These are phyloP conservation scores for Populus pruinosa DNA, from an alignment of 345 rosid species.

Conservation along the genomic window DNA sequence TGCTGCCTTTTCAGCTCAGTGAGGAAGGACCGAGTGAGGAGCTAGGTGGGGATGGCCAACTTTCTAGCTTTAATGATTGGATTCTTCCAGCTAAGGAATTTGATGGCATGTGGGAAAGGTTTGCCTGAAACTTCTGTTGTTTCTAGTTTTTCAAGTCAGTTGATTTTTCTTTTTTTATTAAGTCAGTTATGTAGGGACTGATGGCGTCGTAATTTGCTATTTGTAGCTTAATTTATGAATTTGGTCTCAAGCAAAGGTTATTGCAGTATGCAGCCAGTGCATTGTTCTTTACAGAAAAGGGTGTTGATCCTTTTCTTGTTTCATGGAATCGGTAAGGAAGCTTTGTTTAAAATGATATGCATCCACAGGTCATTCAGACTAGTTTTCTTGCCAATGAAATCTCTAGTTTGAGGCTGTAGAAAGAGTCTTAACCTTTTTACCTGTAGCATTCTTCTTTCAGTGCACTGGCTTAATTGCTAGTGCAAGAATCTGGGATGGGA, in stretches of 20 bases:
- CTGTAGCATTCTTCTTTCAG: neutral
- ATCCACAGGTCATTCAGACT: neutral
- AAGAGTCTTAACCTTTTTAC: neutral
- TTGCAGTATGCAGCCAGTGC: constrained; percentile 91
- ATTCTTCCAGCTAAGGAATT: constrained; percentile 93
- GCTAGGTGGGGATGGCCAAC: constrained; percentile 66
- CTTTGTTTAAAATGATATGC: constrained; percentile 7
- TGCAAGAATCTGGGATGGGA: neutral
- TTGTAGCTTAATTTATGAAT: constrained; percentile 86
- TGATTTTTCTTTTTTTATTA: neutral
- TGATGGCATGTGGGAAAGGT: constrained; percentile 99
- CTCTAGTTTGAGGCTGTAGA: neutral
- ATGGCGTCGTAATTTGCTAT: constrained; percentile 11
- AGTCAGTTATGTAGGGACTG: neutral
- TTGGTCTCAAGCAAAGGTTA: constrained; percentile 87
- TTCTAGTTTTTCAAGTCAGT: neutral
- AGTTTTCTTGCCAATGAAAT: neutral
- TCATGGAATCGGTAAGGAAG: constrained; percentile 88
- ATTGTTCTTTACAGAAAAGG: constrained; percentile 80
- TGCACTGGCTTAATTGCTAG: neutral
- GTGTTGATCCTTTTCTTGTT: constrained; percentile 84
- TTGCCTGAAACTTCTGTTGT: constrained; percentile 16
- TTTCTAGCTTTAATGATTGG: constrained; percentile 94
- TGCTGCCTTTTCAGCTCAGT: constrained; percentile 53
- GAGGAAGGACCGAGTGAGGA: constrained; percentile 99